phyloP scores from a whole-genome alignment of 2,329 filamentous ascomycete species.

The Aspergillus tanneri region DNA sequence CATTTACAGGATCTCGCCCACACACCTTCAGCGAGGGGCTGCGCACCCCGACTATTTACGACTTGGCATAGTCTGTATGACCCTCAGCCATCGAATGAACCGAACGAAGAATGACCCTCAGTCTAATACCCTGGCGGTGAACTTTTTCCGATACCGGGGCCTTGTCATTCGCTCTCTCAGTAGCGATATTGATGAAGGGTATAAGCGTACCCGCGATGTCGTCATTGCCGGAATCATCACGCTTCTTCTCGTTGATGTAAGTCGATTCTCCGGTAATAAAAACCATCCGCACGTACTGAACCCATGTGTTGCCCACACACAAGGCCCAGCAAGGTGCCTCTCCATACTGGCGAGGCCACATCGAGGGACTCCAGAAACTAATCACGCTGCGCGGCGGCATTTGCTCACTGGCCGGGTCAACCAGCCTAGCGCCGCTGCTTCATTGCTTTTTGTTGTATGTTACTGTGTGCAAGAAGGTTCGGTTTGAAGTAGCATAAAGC shows the following conservation, averaged over 20 bases:
- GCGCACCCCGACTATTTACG: constrained; percentile 30
- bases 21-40: constrained; percentile 17
- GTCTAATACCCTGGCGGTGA: constrained; percentile 21
- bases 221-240: constrained; percentile 35
- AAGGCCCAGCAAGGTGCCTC: constrained; percentile 34
- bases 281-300: too few species aligned
- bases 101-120: constrained; percentile 17
- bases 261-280: constrained; percentile 11
- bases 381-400: constrained; percentile 38
- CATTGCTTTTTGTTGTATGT: constrained; percentile 27
- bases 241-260: constrained; percentile 35
- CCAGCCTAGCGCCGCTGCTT: constrained; percentile 25
- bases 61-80: constrained; percentile 33
- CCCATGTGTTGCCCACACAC: neutral
- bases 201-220: constrained; percentile 24
- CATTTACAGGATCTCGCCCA: constrained; percentile 27
- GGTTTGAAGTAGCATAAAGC: neutral
- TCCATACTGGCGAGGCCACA: constrained; percentile 37
- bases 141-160: constrained; percentile 34
- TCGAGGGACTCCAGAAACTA: constrained; percentile 35
- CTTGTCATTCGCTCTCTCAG: constrained; percentile 33
- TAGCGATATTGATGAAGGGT: constrained; percentile 22
- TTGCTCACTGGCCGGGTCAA: constrained; percentile 17
- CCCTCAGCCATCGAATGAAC: constrained; percentile 37
- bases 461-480: neutral